A percentile compares a stretch with the other conserved stretches of the same genome.
phyloP scores from a whole-genome alignment of 345 rosid genomes.

The Excoecaria agallocha region DNA sequence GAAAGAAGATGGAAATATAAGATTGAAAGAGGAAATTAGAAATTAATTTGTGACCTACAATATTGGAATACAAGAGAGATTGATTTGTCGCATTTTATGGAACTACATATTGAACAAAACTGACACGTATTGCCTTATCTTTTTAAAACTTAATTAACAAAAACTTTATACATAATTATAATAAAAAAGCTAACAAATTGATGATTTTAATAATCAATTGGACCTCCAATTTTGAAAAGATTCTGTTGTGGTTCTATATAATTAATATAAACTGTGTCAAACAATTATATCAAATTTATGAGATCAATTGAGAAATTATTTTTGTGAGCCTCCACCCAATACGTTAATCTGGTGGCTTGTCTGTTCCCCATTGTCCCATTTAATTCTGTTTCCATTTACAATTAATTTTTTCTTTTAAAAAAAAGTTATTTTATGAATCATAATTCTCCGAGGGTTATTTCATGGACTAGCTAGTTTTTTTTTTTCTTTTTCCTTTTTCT shows the following conservation, averaged over 20 bases:
- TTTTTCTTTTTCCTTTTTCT: too few relatives aligned
- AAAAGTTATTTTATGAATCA: too few relatives aligned
- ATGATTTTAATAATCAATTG: not conserved
- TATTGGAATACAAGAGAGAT: not conserved
- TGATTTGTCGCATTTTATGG: slow-evolving; percentile 7
- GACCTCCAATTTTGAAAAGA: not conserved
- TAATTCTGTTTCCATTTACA: not conserved
- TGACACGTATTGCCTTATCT: too few relatives aligned
- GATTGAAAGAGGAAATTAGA: not conserved
- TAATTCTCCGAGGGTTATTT: too few relatives aligned
- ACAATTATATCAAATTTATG: not conserved
- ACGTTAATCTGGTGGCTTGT: slow-evolving; percentile 22
- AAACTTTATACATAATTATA: not conserved
- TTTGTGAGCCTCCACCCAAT: slow-evolving; percentile 7
- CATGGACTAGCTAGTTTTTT: too few relatives aligned
- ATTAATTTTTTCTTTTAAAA: too few relatives aligned
- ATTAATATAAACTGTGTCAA: not conserved
- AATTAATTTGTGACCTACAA: not conserved
- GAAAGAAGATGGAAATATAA: not conserved
- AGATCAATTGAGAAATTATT: not conserved
- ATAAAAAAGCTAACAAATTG: not conserved
- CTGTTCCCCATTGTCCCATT: slow-evolving; percentile 15
- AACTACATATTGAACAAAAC: slow-evolving; percentile 1
- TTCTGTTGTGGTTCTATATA: not conserved
- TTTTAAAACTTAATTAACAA: not conserved